A percentile compares a stretch with the other conserved stretches of the same genome.
These are phyloP conservation scores for Plasmopara viticola DNA, from an alignment of 352 stramenopile genomes.

Conservation along the genomic window DNA sequence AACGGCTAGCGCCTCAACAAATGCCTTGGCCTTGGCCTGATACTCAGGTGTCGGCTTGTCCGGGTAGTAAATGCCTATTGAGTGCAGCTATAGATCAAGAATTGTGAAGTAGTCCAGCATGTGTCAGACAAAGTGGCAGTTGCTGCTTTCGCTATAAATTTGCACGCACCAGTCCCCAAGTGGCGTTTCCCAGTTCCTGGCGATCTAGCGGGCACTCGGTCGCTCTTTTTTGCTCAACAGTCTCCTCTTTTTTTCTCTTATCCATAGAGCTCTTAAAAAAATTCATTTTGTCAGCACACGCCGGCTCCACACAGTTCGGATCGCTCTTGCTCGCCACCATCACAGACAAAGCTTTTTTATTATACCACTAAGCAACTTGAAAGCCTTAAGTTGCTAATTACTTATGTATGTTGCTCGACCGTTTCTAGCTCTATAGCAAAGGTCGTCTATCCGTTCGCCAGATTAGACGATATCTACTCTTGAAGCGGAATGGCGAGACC, in stretches of 20 bases:
- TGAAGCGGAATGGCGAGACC: conserved; percentile 14
- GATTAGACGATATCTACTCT: too few relatives aligned
- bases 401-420: not conserved
- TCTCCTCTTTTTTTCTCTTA: conserved; percentile 22
- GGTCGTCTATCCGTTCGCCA: too few relatives aligned
- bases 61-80: conserved; percentile 95
- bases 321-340: conserved; percentile 40
- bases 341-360: too few relatives aligned
- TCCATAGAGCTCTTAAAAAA: conserved; percentile 77
- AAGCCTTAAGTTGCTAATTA: conserved; percentile 7
- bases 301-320: conserved; percentile 80
- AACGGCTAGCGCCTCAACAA: conserved; percentile 88
- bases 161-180: conserved; percentile 76
- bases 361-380: conserved; percentile 14
- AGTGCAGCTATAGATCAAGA: conserved; percentile 67
- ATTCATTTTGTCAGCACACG: conserved; percentile 80
- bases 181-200: conserved; percentile 81
- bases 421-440: conserved; percentile 1
- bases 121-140: not conserved
- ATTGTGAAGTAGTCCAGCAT: not conserved
- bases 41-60: conserved; percentile 90
- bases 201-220: conserved; percentile 78
- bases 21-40: conserved; percentile 82
- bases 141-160: conserved; percentile 2
- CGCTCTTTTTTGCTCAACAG: conserved; percentile 12